These are phyloP conservation scores for Aspergillus conjunctus DNA, from an alignment of 495 filamentous ascomycete genomes.

Conservation along the genomic window DNA sequence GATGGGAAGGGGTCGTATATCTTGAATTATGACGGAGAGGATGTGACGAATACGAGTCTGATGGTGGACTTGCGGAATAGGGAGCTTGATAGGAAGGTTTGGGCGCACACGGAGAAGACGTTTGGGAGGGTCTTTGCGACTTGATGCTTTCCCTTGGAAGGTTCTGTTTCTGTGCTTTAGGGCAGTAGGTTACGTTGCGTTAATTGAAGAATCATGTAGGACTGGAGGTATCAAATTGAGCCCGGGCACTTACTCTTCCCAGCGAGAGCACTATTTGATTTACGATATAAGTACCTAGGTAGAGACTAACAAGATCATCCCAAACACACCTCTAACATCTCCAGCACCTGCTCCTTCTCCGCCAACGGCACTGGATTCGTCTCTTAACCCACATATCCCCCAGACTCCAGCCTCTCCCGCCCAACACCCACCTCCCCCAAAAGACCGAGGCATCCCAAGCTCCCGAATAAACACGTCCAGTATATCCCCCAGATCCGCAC, in stretches of 20 bases:
- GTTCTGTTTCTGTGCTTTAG: too few relatives aligned
- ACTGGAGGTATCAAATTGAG: not conserved
- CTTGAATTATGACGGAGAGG: constrained; percentile 47
- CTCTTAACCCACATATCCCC: not conserved
- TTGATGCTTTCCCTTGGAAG: not conserved
- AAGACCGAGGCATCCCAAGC: not conserved
- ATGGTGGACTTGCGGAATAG: constrained; percentile 40
- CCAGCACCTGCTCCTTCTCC: not conserved
- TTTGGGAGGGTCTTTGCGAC: constrained; percentile 33
- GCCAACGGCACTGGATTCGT: not conserved
- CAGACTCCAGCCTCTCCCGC: not conserved
- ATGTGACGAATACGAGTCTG: constrained; percentile 38
- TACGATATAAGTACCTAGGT: too few relatives aligned
- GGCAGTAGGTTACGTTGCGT: too few relatives aligned
- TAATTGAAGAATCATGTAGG: too few relatives aligned
- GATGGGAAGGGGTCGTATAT: constrained; percentile 56
- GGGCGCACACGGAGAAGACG: constrained; percentile 52
- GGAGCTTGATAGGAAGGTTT: constrained; percentile 48
- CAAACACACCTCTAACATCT: not conserved
- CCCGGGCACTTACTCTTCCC: not conserved
- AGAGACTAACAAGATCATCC: too few relatives aligned
- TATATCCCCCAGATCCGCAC: not conserved
- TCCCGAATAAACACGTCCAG: not conserved
- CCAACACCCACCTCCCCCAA: not conserved
- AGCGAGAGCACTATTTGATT: too few relatives aligned